These are phyloP conservation scores for Colletotrichum trifolii DNA, from an alignment of 2,329 filamentous ascomycete genomes.

Conservation along the genomic window DNA sequence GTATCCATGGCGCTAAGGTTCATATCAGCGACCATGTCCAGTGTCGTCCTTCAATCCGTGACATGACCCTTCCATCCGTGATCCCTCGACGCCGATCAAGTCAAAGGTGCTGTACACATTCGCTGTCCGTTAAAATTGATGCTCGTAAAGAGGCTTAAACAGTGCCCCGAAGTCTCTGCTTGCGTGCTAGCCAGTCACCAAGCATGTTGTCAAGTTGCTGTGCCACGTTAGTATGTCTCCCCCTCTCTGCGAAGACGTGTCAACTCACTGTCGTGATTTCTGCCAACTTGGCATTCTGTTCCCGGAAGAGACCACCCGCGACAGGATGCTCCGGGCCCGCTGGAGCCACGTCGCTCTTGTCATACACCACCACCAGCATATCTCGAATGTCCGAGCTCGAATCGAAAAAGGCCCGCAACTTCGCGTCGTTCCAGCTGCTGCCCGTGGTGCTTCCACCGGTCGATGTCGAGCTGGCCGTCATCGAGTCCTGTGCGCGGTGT, in stretches of 20 bases:
- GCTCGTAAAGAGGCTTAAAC: conserved; percentile 46
- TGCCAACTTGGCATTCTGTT: conserved; percentile 86
- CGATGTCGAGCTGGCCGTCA: conserved; percentile 63
- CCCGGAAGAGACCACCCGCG: conserved; percentile 81
- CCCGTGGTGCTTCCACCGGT: conserved; percentile 56
- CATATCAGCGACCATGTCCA: conserved; percentile 39
- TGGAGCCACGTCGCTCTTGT: conserved; percentile 85
- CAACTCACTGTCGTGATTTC: conserved; percentile 81
- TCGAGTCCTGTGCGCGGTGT: conserved; percentile 57
- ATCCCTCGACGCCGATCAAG: conserved; percentile 33
- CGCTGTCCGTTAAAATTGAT: conserved; percentile 31
- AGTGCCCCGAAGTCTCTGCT: conserved; percentile 70
- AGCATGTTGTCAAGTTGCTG: conserved; percentile 88
- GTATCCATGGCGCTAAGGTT: conserved; percentile 39
- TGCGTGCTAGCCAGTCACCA: conserved; percentile 80
- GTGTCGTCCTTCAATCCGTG: conserved; percentile 35
- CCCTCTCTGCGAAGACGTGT: background rate
- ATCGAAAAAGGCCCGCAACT: conserved; percentile 89
- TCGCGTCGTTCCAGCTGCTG: conserved; percentile 86
- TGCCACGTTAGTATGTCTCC: conserved; percentile 38
- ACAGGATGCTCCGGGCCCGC: conserved; percentile 88
- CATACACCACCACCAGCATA: conserved; percentile 89
- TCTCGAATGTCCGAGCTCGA: conserved; percentile 90
- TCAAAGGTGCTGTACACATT: conserved; percentile 34
- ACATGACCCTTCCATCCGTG: conserved; percentile 22